phyloP scores from a whole-genome alignment of 2,329 filamentous ascomycete genomes.

The Sarocladiaceae sp. region DNA sequence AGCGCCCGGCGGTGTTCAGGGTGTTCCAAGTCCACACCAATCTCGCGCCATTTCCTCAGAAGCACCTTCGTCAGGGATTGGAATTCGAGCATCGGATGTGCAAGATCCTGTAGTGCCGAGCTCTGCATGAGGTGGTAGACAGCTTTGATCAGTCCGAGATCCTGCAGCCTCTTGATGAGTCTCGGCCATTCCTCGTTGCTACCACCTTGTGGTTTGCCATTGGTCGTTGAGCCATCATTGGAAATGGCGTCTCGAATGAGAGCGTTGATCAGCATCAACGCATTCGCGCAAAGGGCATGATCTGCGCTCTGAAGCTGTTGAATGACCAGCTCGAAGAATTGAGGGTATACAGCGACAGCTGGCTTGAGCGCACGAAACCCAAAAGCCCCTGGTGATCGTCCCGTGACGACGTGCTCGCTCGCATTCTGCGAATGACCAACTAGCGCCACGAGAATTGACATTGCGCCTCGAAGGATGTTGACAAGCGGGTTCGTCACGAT shows the following conservation, averaged over 20 bases:
- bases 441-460: conserved; percentile 91
- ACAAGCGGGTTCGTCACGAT: conserved; percentile 93
- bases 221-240: conserved; percentile 51
- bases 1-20: conserved; percentile 83
- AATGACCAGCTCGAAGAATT: conserved; percentile 92
- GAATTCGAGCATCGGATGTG: conserved; percentile 86
- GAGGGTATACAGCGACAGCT: conserved; percentile 81
- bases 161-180: conserved; percentile 89
- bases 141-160: conserved; percentile 85
- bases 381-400: conserved; percentile 53
- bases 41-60: conserved; percentile 79
- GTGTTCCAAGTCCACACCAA: conserved; percentile 76
- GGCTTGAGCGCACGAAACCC: conserved; percentile 91
- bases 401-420: conserved; percentile 22
- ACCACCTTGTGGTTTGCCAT: conserved; percentile 21
- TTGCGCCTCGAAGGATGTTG: conserved; percentile 92
- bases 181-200: conserved; percentile 76
- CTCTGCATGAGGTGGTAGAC: conserved; percentile 94
- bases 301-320: conserved; percentile 88
- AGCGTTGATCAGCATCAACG: conserved; percentile 90
- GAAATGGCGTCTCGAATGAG: conserved; percentile 88
- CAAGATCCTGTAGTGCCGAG: conserved; percentile 82
- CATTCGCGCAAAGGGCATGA: conserved; percentile 91
- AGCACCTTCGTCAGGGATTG: conserved; percentile 86
- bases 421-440: conserved; percentile 73